A percentile compares a stretch with the other conserved stretches of the same genome.
Conservation (phyloP, 1,284 basidiomycete genomes). For the Ceratobasidium sp. region DNA sequence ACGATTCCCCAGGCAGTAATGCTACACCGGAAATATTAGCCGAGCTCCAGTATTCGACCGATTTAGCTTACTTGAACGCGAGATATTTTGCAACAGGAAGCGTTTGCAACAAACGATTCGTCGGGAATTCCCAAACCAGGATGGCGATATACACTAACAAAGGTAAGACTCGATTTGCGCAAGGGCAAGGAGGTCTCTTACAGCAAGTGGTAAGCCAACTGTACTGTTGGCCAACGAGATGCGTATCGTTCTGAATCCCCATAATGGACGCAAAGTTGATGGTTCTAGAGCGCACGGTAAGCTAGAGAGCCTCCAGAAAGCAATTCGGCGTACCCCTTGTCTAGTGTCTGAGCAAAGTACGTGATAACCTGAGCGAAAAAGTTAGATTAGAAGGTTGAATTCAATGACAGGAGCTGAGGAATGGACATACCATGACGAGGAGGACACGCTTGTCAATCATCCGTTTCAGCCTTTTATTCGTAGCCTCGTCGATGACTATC, state of each 20-base stretch:
- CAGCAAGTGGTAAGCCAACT: constrained; percentile 67
- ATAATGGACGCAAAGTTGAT: constrained; percentile 70
- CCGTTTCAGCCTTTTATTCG: constrained; percentile 63
- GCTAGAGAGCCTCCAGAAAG: neutral
- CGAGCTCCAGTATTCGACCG: constrained; percentile 3
- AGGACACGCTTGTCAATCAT: constrained; percentile 68
- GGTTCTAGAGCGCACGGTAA: constrained; percentile 53
- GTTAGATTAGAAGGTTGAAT: neutral
- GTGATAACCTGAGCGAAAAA: constrained; percentile 57
- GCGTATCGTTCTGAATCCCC: constrained; percentile 65
- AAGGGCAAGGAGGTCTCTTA: constrained; percentile 51
- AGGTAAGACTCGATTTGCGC: constrained; percentile 1
- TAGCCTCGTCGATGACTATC: constrained; percentile 63
- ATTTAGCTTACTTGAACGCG: constrained; percentile 60
- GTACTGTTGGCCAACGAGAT: constrained; percentile 66
- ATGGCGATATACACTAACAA: constrained; percentile 62
- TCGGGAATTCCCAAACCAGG: constrained; percentile 65
- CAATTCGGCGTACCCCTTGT: constrained; percentile 58
- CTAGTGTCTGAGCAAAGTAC: constrained; percentile 67
- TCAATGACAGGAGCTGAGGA: neutral
- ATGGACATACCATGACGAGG: constrained; percentile 60
- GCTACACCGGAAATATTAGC: constrained; percentile 52
- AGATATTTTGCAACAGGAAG: constrained; percentile 66
- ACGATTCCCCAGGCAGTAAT: constrained; percentile 65
- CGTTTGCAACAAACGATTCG: constrained; percentile 64